Evolutionary conservation across 1,284 basidiomycete species (phyloP).

Genomic region (Ustilago trichophora): DNA sequence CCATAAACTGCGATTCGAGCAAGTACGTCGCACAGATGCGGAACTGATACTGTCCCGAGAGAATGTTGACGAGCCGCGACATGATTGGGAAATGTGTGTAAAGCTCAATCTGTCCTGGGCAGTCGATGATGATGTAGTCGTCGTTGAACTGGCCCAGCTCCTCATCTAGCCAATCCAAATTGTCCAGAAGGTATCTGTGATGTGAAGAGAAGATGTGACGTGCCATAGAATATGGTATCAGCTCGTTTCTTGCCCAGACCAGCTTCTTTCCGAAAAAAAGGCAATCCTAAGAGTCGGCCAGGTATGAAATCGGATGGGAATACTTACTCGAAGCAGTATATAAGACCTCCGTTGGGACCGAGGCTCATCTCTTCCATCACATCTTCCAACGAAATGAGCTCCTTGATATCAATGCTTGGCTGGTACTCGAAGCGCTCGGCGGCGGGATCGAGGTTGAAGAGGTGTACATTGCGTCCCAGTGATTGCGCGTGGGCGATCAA

Average conservation of each 20-base stretch:
- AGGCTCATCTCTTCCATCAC: slow-evolving; percentile 95
- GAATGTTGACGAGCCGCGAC: slow-evolving; percentile 79
- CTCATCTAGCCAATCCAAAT: slow-evolving; percentile 99
- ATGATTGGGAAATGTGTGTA: slow-evolving; percentile 98
- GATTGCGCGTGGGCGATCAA: slow-evolving; percentile 90
- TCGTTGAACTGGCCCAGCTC: slow-evolving; percentile 89
- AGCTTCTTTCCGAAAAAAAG: no score
- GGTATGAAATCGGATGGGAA: no score
- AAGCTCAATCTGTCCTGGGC: slow-evolving; percentile 97
- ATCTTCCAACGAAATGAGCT: slow-evolving; percentile 91
- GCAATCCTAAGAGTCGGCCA: no score
- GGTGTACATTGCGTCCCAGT: slow-evolving; percentile 83
- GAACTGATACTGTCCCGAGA: slow-evolving; percentile 64
- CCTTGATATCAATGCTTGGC: slow-evolving; percentile 92
- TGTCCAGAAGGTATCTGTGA: slow-evolving; percentile 87
- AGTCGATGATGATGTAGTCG: slow-evolving; percentile 97
- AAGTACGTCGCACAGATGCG: slow-evolving; percentile 74
- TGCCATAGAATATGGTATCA: no score
- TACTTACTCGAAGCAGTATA: slow-evolving; percentile 98
- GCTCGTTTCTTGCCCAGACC: no score
- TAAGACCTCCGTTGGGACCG: slow-evolving; percentile 94
- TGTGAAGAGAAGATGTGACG: no score
- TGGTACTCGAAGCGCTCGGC: slow-evolving; percentile 93
- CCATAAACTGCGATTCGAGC: slow-evolving; percentile 82
- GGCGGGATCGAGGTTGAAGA: slow-evolving; percentile 97